Evolutionary conservation across 2,329 filamentous ascomycete genomes (phyloP), one percentile per base, ranked within the genome.

Genomic region (Ophiostoma pallidulum): DNA sequence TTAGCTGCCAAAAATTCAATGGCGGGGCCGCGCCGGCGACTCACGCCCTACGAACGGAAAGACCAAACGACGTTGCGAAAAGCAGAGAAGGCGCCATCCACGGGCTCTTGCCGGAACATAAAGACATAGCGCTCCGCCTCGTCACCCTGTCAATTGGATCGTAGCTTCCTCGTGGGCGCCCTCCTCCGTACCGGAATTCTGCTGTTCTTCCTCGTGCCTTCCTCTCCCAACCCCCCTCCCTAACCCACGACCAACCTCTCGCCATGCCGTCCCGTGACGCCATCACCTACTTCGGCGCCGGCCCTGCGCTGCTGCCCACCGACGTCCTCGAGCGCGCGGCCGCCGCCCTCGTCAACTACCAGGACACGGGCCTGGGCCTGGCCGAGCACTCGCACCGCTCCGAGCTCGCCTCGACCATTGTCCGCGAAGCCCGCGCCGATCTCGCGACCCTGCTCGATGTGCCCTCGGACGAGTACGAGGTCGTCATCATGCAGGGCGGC

Each of bases 311-410:
- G 28, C 75, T 97, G 16, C 90, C 90, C 20, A 94, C 86, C 12
- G 68, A 78, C 4, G 86, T 96, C 19, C 77, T 96, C 42, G 80
- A 92, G 64, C 74, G 72, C 38, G 89, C 87, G 43, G 80, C 88
- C 2, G 64, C 79, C 61, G 85, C 86, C 2, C 80, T 97, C 4
- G 66, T 94, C 54, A 85, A 96, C 72, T 94, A 80, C 71, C 72
- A 91, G 40, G 73, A 78, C 62, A 86, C 80, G 33, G 91, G 91
- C 49, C 74, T 96, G 47, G 89, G 89, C 45, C 76, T 96, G 37
- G 87, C 86, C 53, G 91, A 97, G 66, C 87, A 94, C 63, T 91
- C 85, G 9, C 91, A 97, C 65, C 86, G 91, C 54, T 94, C 86
- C 13, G 73, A 78, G 52, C 76, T 86, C 38, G 91, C 91, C 22